Base-by-base conservation (phyloP, 192 early-diverging fungal species). In the Obelidium mucronatum region DNA sequence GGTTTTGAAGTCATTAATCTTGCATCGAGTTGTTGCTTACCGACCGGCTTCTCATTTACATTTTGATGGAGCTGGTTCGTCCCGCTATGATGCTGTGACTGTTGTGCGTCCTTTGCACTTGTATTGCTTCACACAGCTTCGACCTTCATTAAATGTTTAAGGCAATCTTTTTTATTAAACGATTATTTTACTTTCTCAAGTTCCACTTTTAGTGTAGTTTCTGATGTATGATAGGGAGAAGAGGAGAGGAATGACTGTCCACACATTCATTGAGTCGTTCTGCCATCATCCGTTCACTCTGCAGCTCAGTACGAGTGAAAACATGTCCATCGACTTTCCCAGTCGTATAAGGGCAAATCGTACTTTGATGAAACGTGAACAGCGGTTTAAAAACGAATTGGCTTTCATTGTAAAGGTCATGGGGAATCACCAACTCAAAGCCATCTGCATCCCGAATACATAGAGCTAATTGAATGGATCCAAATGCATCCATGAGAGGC, bases 51-150 rank as follows among this genome's bases (percentile, higher is more conserved):
- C 31, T 2, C n/a, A 34, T 37, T n/a, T 73, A 34, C 60, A 73
- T 73, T 17, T 60, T 13, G 70, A 73, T 30, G 55, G 36, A 1
- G n/a, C 26, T 24, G 70, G 70, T n/a, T 36, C 31, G 0, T 22
- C 17, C 53, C 2, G 17, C 15, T 17, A n/a, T 2, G 70, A 73
- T 35, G 13, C 22, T 0, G 36, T 73, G 24, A 60, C 53, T 40
- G 70, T 60, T 54, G 35, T 60, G 5, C 52, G 70, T 11, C 70
- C 70, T 13, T 19, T 73, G 17, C 70, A 73, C 37, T 39, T 73
- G 30, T 73, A 40, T 39, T 22, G 28, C 5, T 73, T 65, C n/a
- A 59, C 8, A 8, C 24, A 65, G 19, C 26, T 65, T 30, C 15
- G 44, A 48, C 8, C n/a, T n/a, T n/a, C n/a, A n/a, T n/a, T n/a